phyloP scores from a whole-genome alignment of 306 rosid species.

The Medicago arabica region DNA sequence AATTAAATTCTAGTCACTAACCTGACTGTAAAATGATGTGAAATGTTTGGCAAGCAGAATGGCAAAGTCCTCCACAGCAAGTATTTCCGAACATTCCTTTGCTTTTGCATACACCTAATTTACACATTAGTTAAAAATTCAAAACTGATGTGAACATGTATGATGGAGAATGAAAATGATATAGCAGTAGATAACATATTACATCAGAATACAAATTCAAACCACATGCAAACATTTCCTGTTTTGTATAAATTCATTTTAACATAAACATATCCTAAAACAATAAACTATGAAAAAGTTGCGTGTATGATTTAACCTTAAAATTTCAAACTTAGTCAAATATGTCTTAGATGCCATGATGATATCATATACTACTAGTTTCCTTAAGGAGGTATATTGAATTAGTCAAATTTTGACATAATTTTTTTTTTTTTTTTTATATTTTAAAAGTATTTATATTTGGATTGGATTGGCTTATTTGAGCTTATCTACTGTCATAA shows the following conservation, averaged over 20 bases:
- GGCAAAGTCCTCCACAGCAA: conserved; percentile 87
- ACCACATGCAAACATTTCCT: conserved; percentile 8
- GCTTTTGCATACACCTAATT: conserved; percentile 88
- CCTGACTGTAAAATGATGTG: conserved; percentile 78
- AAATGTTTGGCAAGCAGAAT: conserved; percentile 85
- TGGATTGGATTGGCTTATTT: too few relatives aligned
- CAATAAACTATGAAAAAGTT: conserved; percentile 10
- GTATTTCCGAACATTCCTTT: conserved; percentile 74
- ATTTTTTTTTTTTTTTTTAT: too few relatives aligned
- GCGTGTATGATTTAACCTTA: not conserved
- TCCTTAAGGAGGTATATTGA: not conserved
- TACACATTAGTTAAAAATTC: conserved; percentile 27
- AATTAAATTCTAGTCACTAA: conserved; percentile 36
- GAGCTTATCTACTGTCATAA: too few relatives aligned
- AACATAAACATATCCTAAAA: conserved; percentile 3
- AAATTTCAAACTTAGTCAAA: not conserved
- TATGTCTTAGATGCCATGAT: not conserved
- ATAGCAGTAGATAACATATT: not conserved
- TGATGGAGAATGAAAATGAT: conserved; percentile 18
- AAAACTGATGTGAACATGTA: conserved; percentile 28
- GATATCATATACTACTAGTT: not conserved
- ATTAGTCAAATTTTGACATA: not conserved
- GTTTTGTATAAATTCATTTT: conserved; percentile 31
- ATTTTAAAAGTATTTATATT: too few relatives aligned
- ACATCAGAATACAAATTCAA: not conserved